Evolutionary conservation across 2,329 filamentous ascomycete genomes (phyloP), one percentile per base, ranked within the genome.

Genomic region (Biscogniauxia sp.): DNA sequence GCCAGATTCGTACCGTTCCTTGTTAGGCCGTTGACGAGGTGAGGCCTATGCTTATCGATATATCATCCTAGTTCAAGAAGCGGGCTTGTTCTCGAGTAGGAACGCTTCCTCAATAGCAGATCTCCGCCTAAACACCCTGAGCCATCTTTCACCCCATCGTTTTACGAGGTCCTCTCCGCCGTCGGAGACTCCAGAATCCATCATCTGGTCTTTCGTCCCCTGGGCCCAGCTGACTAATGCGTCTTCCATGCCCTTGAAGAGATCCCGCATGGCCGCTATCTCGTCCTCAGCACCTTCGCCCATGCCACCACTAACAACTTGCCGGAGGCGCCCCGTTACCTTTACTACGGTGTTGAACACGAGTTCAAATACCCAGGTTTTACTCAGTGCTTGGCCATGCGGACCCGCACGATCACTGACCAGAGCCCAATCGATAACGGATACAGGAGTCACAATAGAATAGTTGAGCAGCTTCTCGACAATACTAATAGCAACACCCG

Each of bases 381-480:
- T 84, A 11, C 89, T 86, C 13, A 99, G 85, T 2, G 85, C 83
- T 51, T 84, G 83, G 54, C 90, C 90, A 2, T 86, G 85, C 20
- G 85, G 67, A 41, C 76, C 75, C 9, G 75, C 74, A 50, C 78
- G 78, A 51, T 92, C 76, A 19, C 75, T 74, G 54, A 87, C 82
- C 13, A 99, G 82, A 0, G 92, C 92, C 95, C 95, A 99, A 71
- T 96, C 88, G 54, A 97, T 84, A 26, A 99, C 93, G 17, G 88
- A 89, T 60, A 88, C 81, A 0, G 95, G 95, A 8, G 90, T 93
- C 41, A 99, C 83, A 69, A 99, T 97, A 15, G 91, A 93, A 79
- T 97, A 99, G 78, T 98, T 99, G 68, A 99, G 88, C 5, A 99
- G 84, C 77, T 98, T 98, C 80, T 98, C 94, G 61, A 98, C 85